Percentiles rank a stretch among this genome's conserved stretches.
Evolutionary conservation across 1,139 yeast genomes (phyloP).

Genomic region (Kodamaea ohmeri): DNA sequence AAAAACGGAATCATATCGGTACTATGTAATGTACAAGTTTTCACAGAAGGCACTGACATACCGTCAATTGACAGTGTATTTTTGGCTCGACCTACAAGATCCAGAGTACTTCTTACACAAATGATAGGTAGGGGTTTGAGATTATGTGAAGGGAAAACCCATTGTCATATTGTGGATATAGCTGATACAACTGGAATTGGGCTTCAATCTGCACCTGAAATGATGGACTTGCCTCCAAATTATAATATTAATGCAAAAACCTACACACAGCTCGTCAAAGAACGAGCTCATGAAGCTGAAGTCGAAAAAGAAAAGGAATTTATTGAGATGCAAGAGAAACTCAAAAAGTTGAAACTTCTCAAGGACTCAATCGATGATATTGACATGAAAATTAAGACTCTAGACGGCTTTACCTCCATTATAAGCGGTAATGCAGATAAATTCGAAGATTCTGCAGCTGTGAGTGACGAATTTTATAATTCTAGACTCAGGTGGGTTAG

Average conservation of each 20-base stretch:
- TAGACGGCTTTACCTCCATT: conserved; percentile 28
- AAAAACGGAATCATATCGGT: conserved; percentile 64
- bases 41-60: conserved; percentile 94
- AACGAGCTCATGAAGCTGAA: conserved; percentile 22
- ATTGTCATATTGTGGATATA: conserved; percentile 77
- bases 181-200: conserved; percentile 62
- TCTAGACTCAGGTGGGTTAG: conserved; percentile 28
- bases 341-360: conserved; percentile 16
- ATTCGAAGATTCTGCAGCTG: conserved; percentile 13
- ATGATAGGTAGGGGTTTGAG: conserved; percentile 93
- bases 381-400: conserved; percentile 24
- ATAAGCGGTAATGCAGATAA: conserved; percentile 12
- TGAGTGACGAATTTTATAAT: conserved; percentile 17
- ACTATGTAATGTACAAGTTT: conserved; percentile 81
- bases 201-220: conserved; percentile 54
- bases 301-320: conserved; percentile 19
- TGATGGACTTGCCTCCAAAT: conserved; percentile 45
- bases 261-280: conserved; percentile 22
- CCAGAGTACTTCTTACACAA: conserved; percentile 69
- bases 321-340: conserved; percentile 12
- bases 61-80: conserved; percentile 84
- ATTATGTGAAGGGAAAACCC: conserved; percentile 54
- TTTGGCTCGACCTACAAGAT: conserved; percentile 77
- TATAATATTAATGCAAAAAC: conserved; percentile 32
- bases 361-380: conserved; percentile 14